These are phyloP conservation scores for Mortierella antarctica DNA, from an alignment of 192 early-diverging fungal genomes.

Conservation along the genomic window DNA sequence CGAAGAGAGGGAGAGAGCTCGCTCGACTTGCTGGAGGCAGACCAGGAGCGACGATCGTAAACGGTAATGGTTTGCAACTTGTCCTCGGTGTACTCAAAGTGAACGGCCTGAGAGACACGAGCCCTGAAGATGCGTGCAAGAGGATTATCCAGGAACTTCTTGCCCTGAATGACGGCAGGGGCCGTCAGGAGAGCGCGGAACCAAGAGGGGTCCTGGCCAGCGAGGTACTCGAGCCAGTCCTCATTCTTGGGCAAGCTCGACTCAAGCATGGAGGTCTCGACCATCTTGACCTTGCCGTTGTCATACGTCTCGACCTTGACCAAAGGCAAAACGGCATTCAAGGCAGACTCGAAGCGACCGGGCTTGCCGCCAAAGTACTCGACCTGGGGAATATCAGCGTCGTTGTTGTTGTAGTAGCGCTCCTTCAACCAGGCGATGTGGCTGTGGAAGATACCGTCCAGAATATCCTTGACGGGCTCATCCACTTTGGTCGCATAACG, in stretches of 20 bases:
- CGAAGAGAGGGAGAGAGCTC: conserved; percentile 61
- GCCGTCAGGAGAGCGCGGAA: conserved; percentile 84
- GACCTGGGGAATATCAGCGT: conserved; percentile 72
- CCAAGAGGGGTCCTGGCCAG: conserved; percentile 82
- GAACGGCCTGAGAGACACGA: conserved; percentile 66
- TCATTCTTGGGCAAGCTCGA: conserved; percentile 63
- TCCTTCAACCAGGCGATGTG: conserved; percentile 81
- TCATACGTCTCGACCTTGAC: conserved; percentile 56
- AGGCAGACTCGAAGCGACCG: conserved; percentile 33
- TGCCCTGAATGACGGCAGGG: conserved; percentile 82
- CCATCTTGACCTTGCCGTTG: conserved; percentile 59
- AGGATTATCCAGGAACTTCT: conserved; percentile 73
- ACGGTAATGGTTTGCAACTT: conserved; percentile 61
- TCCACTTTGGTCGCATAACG: conserved; percentile 77
- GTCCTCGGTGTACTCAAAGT: conserved; percentile 50
- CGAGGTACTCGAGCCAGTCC: conserved; percentile 79
- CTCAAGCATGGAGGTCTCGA: conserved; percentile 66
- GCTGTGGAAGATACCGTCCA: conserved; percentile 84
- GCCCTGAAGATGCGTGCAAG: conserved; percentile 72
- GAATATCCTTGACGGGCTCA: conserved; percentile 89
- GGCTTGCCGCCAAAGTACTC: conserved; percentile 79
- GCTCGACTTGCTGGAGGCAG: conserved; percentile 60
- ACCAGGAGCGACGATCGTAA: conserved; percentile 65
- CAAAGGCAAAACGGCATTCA: conserved; percentile 45
- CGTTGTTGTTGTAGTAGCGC: conserved; percentile 74